Conservation (phyloP, 257 asterid species). For the Phtheirospermum japonicum region DNA sequence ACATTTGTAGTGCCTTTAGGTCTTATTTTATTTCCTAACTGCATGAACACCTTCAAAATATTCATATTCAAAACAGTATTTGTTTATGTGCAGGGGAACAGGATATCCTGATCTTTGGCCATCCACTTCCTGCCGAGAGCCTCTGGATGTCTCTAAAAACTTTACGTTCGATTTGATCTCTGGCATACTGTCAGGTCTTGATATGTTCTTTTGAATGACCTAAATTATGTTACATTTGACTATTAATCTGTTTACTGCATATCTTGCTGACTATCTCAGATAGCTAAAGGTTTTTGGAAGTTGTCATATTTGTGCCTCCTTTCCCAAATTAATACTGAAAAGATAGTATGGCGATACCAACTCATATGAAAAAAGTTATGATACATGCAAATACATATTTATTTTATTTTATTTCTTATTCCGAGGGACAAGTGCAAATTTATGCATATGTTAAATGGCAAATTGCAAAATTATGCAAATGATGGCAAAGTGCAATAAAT, state of each 20-base stretch:
- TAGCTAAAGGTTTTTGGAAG: too few species aligned
- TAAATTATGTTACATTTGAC: conserved; percentile 8
- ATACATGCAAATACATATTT: too few species aligned
- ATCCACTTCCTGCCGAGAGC: conserved; percentile 82
- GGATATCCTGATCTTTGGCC: conserved; percentile 99
- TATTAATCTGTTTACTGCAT: conserved; percentile 15
- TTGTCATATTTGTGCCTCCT: too few species aligned
- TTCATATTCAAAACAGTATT: conserved; percentile 19
- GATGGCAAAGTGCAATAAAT: too few species aligned
- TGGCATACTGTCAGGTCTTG: conserved; percentile 73
- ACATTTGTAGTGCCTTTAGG: not conserved
- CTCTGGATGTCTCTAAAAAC: conserved; percentile 84
- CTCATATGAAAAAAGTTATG: too few species aligned
- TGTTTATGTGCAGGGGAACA: conserved; percentile 59
- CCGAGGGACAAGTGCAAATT: too few species aligned
- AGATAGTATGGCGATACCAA: too few species aligned
- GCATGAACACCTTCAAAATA: conserved; percentile 20
- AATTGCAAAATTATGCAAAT: too few species aligned
- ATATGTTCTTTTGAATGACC: conserved; percentile 23
- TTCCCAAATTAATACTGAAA: too few species aligned
- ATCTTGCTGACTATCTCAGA: not conserved
- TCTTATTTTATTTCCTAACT: conserved; percentile 10
- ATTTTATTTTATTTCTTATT: too few species aligned
- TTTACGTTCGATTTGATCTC: conserved; percentile 74
- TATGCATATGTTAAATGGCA: too few species aligned